phyloP scores from a whole-genome alignment of 164 flowering plant genomes.

The Litsea cubeba region DNA sequence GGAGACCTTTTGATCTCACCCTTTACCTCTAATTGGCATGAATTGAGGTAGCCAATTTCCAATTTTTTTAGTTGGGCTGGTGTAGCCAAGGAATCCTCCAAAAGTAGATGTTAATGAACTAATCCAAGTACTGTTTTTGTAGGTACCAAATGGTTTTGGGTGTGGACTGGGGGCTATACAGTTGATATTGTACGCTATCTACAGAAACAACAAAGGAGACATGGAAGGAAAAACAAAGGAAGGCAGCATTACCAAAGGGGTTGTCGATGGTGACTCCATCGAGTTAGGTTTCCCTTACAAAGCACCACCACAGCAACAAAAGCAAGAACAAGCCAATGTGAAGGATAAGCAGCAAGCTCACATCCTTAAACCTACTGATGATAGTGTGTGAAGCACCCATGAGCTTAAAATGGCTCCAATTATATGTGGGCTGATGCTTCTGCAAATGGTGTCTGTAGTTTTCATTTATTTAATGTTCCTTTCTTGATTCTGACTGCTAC shows the following conservation, averaged over 20 bases:
- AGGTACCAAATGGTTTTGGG: conserved; percentile 87
- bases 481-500: too few relatives aligned
- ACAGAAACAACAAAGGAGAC: conserved; percentile 16
- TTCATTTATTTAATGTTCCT: too few relatives aligned
- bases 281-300: background rate
- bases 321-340: background rate
- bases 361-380: background rate
- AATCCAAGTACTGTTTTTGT: conserved; percentile 1
- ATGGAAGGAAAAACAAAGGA: background rate
- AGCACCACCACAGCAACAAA: background rate
- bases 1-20: background rate
- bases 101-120: background rate
- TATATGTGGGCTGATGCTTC: too few relatives aligned
- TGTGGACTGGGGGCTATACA: conserved; percentile 65
- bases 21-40: background rate
- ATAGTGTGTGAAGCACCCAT: background rate
- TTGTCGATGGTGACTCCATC: background rate
- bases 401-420: background rate
- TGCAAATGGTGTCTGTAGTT: too few relatives aligned
- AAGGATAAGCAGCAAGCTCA: background rate
- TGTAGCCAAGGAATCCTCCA: too few relatives aligned
- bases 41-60: background rate
- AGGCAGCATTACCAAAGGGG: background rate
- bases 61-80: too few relatives aligned
- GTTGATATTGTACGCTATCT: conserved; percentile 72